These are phyloP conservation scores for Lachnellula suecica DNA, from an alignment of 2,329 filamentous ascomycete genomes.

Conservation along the genomic window DNA sequence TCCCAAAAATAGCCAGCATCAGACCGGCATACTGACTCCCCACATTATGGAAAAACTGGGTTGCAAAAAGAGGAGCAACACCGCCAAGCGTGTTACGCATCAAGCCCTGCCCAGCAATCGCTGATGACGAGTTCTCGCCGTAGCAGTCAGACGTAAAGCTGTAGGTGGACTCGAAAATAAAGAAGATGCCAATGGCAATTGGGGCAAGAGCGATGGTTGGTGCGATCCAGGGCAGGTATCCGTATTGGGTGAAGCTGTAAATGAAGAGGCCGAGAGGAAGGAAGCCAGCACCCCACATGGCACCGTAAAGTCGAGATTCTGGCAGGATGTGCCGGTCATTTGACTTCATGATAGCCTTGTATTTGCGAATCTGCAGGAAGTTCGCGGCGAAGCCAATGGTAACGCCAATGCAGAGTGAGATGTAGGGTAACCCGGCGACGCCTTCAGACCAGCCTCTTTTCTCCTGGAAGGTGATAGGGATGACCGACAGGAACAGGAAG, in stretches of 20 bases:
- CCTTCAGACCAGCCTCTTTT: slow-evolving; percentile 61
- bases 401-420: slow-evolving; percentile 40
- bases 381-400: slow-evolving; percentile 39
- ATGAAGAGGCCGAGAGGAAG: slow-evolving; percentile 78
- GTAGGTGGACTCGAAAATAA: slow-evolving; percentile 81
- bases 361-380: slow-evolving; percentile 45
- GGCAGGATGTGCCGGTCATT: slow-evolving; percentile 41
- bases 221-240: slow-evolving; percentile 56
- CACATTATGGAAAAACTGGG: slow-evolving; percentile 68
- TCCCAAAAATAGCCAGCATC: slow-evolving; percentile 58
- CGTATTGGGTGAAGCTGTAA: slow-evolving; percentile 61
- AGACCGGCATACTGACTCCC: slow-evolving; percentile 70
- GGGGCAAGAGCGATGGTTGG: slow-evolving; percentile 60
- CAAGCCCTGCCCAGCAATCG: slow-evolving; percentile 80
- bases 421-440: slow-evolving; percentile 62
- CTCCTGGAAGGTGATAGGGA: slow-evolving; percentile 75
- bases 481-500: slow-evolving; percentile 77
- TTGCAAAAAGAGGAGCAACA: slow-evolving; percentile 75
- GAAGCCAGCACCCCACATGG: slow-evolving; percentile 70
- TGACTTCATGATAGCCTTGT: slow-evolving; percentile 37
- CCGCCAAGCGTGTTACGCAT: slow-evolving; percentile 81
- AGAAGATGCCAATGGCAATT: slow-evolving; percentile 73
- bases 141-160: slow-evolving; percentile 90
- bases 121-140: slow-evolving; percentile 78
- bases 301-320: slow-evolving; percentile 78